phyloP scores from a whole-genome alignment of 805 yeast species.

The Tetrapisispora arboricola region DNA sequence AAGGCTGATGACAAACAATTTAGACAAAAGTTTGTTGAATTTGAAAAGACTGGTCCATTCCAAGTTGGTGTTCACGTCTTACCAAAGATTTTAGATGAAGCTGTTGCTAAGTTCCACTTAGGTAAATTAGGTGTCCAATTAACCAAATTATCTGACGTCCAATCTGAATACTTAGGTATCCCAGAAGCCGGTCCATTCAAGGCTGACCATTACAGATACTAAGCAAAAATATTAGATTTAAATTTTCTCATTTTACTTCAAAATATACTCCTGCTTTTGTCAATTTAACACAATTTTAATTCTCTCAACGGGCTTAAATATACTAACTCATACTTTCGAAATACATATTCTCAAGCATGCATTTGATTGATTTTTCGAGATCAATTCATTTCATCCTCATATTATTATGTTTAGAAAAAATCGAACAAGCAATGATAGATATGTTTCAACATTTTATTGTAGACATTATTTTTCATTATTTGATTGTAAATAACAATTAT shows the following conservation, averaged over 20 bases:
- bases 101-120: constrained; percentile 94
- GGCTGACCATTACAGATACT: constrained; percentile 96
- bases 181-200: constrained; percentile 93
- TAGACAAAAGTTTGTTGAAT: constrained; percentile 76
- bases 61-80: constrained; percentile 85
- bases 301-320: constrained; percentile 4
- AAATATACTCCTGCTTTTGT: neutral
- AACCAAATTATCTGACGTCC: constrained; percentile 61
- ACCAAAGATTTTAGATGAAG: constrained; percentile 97
- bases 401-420: neutral
- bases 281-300: neutral
- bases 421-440: neutral
- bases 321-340: neutral
- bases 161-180: constrained; percentile 88
- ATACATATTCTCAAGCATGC: constrained; percentile 2
- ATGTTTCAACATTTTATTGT: too few species aligned
- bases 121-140: constrained; percentile 86
- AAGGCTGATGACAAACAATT: constrained; percentile 73
- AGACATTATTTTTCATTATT: too few species aligned
- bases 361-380: constrained; percentile 1
- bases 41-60: constrained; percentile 84
- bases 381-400: constrained; percentile 4
- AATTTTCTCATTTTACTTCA: neutral
- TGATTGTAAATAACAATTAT: constrained; percentile 3
- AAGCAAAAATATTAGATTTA: constrained; percentile 21